Evolutionary conservation across 2,329 filamentous ascomycete species (phyloP), one percentile per base, ranked within the genome.

Genomic region (Colletotrichum chrysophilum): DNA sequence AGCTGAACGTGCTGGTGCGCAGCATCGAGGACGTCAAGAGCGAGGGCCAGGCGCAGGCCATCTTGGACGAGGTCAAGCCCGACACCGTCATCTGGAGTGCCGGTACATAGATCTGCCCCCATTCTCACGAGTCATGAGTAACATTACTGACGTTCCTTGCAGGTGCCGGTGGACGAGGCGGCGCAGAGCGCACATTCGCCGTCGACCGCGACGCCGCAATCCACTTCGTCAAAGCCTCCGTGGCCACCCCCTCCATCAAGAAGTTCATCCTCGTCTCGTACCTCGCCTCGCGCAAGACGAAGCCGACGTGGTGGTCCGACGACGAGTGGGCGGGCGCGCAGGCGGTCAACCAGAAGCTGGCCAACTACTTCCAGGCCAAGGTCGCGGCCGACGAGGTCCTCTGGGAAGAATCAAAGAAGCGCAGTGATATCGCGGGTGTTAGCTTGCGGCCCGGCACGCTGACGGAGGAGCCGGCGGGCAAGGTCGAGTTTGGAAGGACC

Each of bases 31-130:
- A 95, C 21, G 88, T 96, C 55, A 92, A 91, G 82, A 91, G 86
- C 69, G 88, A 92, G 66, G 86, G 85, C 0, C 90, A 93, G 77
- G 94, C 94, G 2, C 87, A 90, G 78, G 86, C 85, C 48, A 89
- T 96, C 73, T 83, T 96, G 52, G 87, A 90, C 77, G 86, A 89
- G 79, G 90, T 92, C 24, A 88, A 89, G 82, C 87, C 90, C 3
- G 92, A 94, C 82, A 94, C 92, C 82, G 88, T 94, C 34, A 89
- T 94, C 77, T 95, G 91, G 91, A 91, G 89, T 78, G 93, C 93
- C 21, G 93, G 92, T 91, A 82, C 58, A 86, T 80, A 9, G 16
- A 16, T 24, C n/a, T 28, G 4, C 10, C 4, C 18, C 18, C 21
- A 9, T 38, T 18, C 30, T 12, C 26, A 5, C 60, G 66, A 60